Percentiles rank a stretch among this genome's conserved stretches.
Evolutionary conservation across 129 eudicot species (phyloP).

Genomic region (Saussurea involucrata): DNA sequence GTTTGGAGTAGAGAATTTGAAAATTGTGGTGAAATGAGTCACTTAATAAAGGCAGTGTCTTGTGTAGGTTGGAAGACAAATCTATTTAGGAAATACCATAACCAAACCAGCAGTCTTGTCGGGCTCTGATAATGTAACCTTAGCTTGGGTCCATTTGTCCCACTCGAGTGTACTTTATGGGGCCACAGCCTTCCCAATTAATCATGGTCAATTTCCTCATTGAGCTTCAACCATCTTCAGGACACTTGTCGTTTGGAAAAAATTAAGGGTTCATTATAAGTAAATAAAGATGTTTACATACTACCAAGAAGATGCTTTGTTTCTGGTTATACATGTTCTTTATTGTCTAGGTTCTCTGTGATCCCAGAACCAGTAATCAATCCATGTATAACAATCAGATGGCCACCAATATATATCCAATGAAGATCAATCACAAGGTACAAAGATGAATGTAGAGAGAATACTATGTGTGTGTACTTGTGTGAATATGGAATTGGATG

Average conservation of each 20-base stretch:
- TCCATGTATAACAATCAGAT: no score
- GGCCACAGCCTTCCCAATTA: neutral
- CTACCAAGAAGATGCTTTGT: neutral
- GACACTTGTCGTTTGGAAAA: neutral
- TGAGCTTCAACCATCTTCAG: neutral
- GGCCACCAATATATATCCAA: no score
- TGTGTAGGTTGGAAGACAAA: neutral
- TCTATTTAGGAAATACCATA: neutral
- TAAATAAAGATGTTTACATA: neutral
- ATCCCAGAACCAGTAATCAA: no score
- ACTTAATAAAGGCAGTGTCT: neutral
- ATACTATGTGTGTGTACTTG: no score
- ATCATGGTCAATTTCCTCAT: neutral
- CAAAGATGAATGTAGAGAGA: no score
- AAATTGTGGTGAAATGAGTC: neutral
- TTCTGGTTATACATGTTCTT: neutral
- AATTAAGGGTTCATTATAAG: neutral
- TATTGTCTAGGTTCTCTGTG: no score
- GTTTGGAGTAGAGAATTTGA: no score
- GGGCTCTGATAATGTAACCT: neutral
- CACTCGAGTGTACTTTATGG: neutral
- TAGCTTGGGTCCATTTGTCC: neutral
- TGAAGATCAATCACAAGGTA: no score
- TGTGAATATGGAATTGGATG: no score
- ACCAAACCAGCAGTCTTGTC: neutral